Percentiles rank a stretch among this genome's conserved stretches.
Evolutionary conservation across 1,284 basidiomycete genomes (phyloP).

Genomic region (Bondarzewia mesenterica): DNA sequence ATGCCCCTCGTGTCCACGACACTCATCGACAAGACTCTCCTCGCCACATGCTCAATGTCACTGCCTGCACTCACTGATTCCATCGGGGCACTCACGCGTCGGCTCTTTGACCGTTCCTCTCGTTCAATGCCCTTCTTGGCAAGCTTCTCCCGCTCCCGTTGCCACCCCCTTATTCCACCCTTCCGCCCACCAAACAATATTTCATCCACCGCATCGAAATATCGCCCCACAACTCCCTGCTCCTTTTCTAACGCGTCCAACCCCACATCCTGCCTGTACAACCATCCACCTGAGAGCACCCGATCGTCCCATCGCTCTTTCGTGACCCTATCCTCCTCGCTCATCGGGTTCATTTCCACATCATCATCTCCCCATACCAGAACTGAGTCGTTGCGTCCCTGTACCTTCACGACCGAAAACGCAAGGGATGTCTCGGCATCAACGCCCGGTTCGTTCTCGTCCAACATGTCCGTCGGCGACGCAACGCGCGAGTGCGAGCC

Average conservation of each 20-base stretch:
- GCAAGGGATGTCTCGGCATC: constrained; percentile 54
- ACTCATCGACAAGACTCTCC: constrained; percentile 47
- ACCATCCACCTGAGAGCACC: constrained; percentile 69
- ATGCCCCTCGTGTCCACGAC: constrained; percentile 39
- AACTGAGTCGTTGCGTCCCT: constrained; percentile 54
- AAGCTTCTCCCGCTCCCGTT: constrained; percentile 35
- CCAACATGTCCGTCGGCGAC: constrained; percentile 35
- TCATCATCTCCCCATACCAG: constrained; percentile 75
- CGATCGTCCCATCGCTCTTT: constrained; percentile 72
- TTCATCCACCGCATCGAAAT: constrained; percentile 67
- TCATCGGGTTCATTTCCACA: constrained; percentile 31
- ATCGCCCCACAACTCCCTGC: constrained; percentile 43
- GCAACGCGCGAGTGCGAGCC: constrained; percentile 29
- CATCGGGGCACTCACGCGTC: constrained; percentile 38
- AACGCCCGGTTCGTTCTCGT: constrained; percentile 28
- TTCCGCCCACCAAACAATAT: constrained; percentile 58
- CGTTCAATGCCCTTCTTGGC: constrained; percentile 28
- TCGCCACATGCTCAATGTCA: constrained; percentile 12
- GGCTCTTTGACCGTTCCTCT: constrained; percentile 27
- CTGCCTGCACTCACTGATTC: constrained; percentile 29
- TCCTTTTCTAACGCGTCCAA: constrained; percentile 51
- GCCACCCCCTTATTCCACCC: constrained; percentile 48
- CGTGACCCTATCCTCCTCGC: constrained; percentile 44
- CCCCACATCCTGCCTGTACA: constrained; percentile 62
- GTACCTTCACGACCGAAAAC: constrained; percentile 61